Evolutionary conservation across 208 protist genomes (phyloP), one percentile per base, ranked within the genome.

Genomic region (Borovskyia barvae): DNA sequence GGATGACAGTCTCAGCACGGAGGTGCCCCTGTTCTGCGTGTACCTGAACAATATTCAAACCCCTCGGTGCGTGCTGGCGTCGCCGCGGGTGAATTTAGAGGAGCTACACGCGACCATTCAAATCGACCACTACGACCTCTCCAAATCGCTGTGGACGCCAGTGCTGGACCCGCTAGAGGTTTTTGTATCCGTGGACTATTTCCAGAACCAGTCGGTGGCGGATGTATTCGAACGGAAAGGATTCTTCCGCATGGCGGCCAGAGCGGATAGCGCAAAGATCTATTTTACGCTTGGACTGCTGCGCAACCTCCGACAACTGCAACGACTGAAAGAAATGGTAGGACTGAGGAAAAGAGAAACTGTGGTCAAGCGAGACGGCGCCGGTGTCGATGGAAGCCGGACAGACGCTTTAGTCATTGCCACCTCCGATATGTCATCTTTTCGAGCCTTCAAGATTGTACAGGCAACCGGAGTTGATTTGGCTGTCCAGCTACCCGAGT

Each of bases 161-260:
- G 47, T 71, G 40, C 32, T 71, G 20, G 55, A 71, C n/a, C 64
- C 48, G 0, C 26, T 71, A 41, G 29, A 19, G 6, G 47, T 64
- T 24, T 51, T 24, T 26, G 24, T 64, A 5, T 39, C 33, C 20
- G 24, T 64, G 14, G 32, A 37, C 40, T 57, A 24, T n/a, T 56
- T 39, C 15, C 47, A 35, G 11, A 71, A 71, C 64, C 24, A 14
- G 15, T 56, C 47, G 6, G 20, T 58, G 20, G 19, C 33, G 11
- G 64, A 71, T 29, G 12, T 71, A 2, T 71, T 64, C 64, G 53
- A 58, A 32, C 64, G 64, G 17, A 20, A 59, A 19, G 55, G 64
- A 7, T 59, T 43, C 37, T n/a, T 43, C 9, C 64, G 64, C 2
- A 54, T 71, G 28, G 45, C 55, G 5, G 28, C 43, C 41, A 46